Base-by-base conservation (phyloP, 2,329 filamentous ascomycete genomes). In the Aspergillus caelatus region DNA sequence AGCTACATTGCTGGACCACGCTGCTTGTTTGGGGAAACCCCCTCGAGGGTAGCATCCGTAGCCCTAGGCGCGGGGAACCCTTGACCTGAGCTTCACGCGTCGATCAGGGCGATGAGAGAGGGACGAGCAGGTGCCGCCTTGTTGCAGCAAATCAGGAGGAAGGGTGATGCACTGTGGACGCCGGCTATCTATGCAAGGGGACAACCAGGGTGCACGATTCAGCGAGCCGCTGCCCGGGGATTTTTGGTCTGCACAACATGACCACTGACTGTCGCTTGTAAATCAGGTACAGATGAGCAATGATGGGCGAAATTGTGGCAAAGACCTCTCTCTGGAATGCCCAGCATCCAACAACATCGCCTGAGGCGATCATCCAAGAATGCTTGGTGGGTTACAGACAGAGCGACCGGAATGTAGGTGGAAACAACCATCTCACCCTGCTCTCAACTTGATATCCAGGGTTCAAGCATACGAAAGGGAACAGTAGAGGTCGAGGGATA, bases 111-210 rank as follows among this genome's bases (percentile, higher is more conserved):
- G 68, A 72, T 63, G 70, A 72, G 70, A 68, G 66, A 66, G 70
- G 70, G 66, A 70, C 69, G 67, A 68, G 23, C 60, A 66, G 67
- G 65, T 67, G 63, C 69, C 66, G 66, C 75, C 75, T 74, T 74
- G 73, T 71, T 67, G 72, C 72, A 72, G 68, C 73, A 74, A 78
- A 79, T 77, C 74, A 77, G 77, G 73, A 72, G 71, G 68, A 66
- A 68, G 70, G 73, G 71, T 68, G 72, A 75, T 73, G 71, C 69
- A 71, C 72, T 57, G 46, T 66, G 69, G 69, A 41, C 32, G 32
- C 32, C 34, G 67, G 63, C 70, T 65, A 62, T 60, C 63, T 65
- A 77, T 70, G 77, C 77, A 79, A 79, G 77, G 77, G 62, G 74
- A 70, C 68, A 61, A 59, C 64, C 62, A 66, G 65, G 65, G 70